A percentile compares a stretch with the other conserved stretches of the same genome.
These are phyloP conservation scores for Yamadazyma kitorensis DNA, from an alignment of 805 yeast species.

Conservation along the genomic window DNA sequence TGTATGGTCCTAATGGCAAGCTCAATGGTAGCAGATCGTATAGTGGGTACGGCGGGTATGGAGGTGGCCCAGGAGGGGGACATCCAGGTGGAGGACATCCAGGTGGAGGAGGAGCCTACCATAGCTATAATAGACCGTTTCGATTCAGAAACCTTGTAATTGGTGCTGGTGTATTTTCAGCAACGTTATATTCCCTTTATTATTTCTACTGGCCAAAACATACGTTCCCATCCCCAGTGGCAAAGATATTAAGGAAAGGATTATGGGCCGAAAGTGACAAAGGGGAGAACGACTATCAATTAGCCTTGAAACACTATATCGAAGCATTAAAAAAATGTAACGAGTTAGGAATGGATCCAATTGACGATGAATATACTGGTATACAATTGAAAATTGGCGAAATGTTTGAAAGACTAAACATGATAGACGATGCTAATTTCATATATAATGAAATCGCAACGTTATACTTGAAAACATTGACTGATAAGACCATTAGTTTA, in stretches of 20 bases:
- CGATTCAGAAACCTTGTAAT: conserved; percentile 8
- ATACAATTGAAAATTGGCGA: conserved; percentile 84
- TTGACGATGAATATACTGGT: conserved; percentile 84
- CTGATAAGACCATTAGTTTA: conserved; percentile 11
- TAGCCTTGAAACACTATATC: conserved; percentile 70
- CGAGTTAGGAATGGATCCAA: conserved; percentile 49
- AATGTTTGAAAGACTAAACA: conserved; percentile 70
- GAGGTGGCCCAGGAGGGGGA: no score
- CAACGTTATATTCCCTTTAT: conserved; percentile 20
- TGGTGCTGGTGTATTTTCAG: conserved; percentile 8
- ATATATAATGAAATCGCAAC: conserved; percentile 67
- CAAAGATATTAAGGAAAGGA: conserved; percentile 68
- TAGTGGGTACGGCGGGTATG: no score
- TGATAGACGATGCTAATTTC: conserved; percentile 60
- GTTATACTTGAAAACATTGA: conserved; percentile 53
- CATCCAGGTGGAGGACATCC: no score
- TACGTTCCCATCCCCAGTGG: conserved; percentile 67
- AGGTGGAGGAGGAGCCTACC: no score
- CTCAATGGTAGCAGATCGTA: no score
- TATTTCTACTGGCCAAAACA: conserved; percentile 63
- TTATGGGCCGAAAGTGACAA: conserved; percentile 81
- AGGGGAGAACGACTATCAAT: conserved; percentile 56
- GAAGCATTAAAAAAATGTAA: conserved; percentile 69
- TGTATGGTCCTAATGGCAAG: no score
- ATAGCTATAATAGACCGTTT: no score